Evolutionary conservation across 139 green algal genomes (phyloP), one percentile per base, ranked within the genome.

Genomic region (Tetradesmus obliquus): DNA sequence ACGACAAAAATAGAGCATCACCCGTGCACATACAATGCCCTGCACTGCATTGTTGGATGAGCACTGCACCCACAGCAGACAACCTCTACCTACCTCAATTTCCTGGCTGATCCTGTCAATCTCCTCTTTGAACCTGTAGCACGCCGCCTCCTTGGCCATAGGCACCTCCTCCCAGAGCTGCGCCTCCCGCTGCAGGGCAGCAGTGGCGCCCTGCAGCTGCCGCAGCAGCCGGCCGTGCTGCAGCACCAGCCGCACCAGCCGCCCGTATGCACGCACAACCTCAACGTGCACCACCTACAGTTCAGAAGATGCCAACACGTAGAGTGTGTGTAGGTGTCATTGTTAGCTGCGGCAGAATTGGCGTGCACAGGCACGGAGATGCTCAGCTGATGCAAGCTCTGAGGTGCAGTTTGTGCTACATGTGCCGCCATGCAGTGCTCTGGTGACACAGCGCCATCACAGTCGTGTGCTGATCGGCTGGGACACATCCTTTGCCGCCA

Each of bases 181-280:
- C 22, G 88, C 88, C 76, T 86, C 88, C 6, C 22, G 53, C 45
- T 91, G 88, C 79, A 91, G 57, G 10, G 15, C 22, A 60, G 88
- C 88, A 54, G 55, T 86, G 8, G 88, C 81, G 45, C 57, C 12
- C 84, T 93, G 74, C 79, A 94, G 84, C 53, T 86, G 53, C 5
- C 53, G 79, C 53, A 91, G 66, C 85, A 89, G 71, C 82, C 62
- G 22, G 8, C 83, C 85, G 24, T 79, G 72, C 51, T n/a, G 51
- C 82, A 89, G n/a, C 76, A 91, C 86, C 71, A 89, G 88, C 13
- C 51, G 20, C 81, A 89, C 24, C 54, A 89, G 32, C n/a, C 17
- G 3, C 1, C 86, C 91, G 13, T 94, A 90, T 19, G 91, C 91
- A 55, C 91, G 92, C 15, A 92, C 82, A 72, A 94, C 45, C 92